phyloP scores from a whole-genome alignment of 2,329 filamentous ascomycete species.

The Trichophyton verrucosum region DNA sequence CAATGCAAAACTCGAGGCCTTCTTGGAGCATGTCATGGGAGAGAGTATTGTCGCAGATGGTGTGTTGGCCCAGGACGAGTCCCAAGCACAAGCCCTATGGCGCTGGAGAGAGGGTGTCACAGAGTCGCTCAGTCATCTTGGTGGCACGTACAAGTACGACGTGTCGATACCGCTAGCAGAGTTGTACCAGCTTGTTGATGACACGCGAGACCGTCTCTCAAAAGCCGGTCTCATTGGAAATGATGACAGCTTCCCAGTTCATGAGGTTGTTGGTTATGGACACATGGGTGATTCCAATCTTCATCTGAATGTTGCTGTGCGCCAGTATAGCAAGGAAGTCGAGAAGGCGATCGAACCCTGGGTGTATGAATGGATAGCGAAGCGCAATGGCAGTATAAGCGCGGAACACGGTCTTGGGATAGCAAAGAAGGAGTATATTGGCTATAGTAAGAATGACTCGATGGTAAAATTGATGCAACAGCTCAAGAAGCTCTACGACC shows the following conservation, averaged over 20 bases:
- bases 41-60: constrained; percentile 79
- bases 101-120: constrained; percentile 86
- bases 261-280: constrained; percentile 88
- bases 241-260: constrained; percentile 61
- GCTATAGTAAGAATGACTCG: constrained; percentile 78
- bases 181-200: constrained; percentile 80
- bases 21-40: constrained; percentile 84
- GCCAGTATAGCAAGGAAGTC: constrained; percentile 73
- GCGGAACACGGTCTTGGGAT: constrained; percentile 91
- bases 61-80: constrained; percentile 84
- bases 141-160: constrained; percentile 97
- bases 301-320: constrained; percentile 77
- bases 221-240: constrained; percentile 66
- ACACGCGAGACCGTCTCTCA: constrained; percentile 60
- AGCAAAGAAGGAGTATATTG: constrained; percentile 90
- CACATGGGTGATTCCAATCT: constrained; percentile 97
- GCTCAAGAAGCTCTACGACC: constrained; percentile 88
- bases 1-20: constrained; percentile 74
- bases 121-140: constrained; percentile 77
- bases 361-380: constrained; percentile 92
- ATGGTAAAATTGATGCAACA: constrained; percentile 89
- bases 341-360: constrained; percentile 84
- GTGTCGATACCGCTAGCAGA: constrained; percentile 82
- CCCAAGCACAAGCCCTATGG: constrained; percentile 77
- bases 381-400: constrained; percentile 83